Conservation (phyloP, 371 early-diverging fungal genomes). For the Smittium culicis region DNA sequence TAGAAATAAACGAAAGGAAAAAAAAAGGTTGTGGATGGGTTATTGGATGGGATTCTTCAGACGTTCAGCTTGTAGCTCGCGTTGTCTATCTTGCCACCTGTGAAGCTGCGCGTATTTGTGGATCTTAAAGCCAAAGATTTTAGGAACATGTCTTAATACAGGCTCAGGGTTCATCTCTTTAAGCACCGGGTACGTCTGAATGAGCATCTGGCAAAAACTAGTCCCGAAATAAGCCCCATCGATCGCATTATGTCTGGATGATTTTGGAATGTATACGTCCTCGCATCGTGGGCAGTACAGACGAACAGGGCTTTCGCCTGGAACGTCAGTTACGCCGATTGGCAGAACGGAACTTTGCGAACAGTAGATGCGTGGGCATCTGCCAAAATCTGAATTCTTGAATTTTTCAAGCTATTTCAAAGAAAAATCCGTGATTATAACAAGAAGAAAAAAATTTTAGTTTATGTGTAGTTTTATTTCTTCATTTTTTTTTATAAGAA, state of each 20-base stretch:
- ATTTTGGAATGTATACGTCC: conserved; percentile 87
- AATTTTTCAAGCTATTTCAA: conserved; percentile 51
- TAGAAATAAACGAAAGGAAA: no score
- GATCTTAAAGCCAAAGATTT: conserved; percentile 91
- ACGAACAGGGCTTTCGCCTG: conserved; percentile 69
- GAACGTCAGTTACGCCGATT: conserved; percentile 75
- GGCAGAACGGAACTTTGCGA: conserved; percentile 69
- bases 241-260: conserved; percentile 57
- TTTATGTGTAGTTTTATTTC: no score
- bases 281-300: conserved; percentile 86
- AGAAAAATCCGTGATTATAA: no score
- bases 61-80: no score
- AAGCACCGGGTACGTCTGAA: conserved; percentile 77
- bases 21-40: no score
- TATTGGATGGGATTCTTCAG: no score
- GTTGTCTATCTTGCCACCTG: conserved; percentile 70
- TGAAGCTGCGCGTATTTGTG: conserved; percentile 44
- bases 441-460: no score
- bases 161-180: conserved; percentile 40
- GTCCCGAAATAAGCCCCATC: conserved; percentile 98
- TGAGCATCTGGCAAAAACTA: conserved; percentile 92
- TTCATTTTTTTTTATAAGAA: no score
- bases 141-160: conserved; percentile 72
- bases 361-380: conserved; percentile 89
- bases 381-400: conserved; percentile 81